A percentile compares a stretch with the other conserved stretches of the same genome.
Evolutionary conservation across 2,329 filamentous ascomycete species (phyloP).

Genomic region (Pseudogymnoascus verrucosus): DNA sequence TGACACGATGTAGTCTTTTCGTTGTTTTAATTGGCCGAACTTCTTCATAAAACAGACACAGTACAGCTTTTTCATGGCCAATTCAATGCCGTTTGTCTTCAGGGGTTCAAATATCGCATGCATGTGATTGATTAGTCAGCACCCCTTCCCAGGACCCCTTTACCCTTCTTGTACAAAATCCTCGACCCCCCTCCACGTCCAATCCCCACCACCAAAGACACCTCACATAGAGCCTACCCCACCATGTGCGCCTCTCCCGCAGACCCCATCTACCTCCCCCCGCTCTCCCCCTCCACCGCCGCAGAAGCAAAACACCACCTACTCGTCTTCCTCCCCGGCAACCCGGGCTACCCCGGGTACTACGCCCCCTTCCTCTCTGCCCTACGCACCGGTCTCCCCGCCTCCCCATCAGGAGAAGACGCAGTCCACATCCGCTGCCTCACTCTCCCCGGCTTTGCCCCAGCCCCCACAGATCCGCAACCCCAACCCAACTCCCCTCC

Average conservation of each 20-base stretch:
- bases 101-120: not conserved
- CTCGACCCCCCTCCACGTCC: not conserved
- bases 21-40: not conserved
- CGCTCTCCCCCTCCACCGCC: not conserved
- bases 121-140: constrained; percentile 1
- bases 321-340: constrained; percentile 68
- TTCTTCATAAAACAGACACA: not conserved
- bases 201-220: not conserved
- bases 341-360: constrained; percentile 68
- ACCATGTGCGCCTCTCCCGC: not conserved
- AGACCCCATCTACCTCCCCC: not conserved
- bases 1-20: not conserved
- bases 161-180: not conserved
- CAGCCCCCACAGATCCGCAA: constrained; percentile 18
- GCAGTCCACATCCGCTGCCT: not conserved
- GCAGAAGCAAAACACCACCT: constrained; percentile 32
- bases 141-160: not conserved
- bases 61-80: not conserved
- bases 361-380: constrained; percentile 59
- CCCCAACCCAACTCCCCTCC: constrained; percentile 17
- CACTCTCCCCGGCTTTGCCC: not conserved
- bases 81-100: not conserved
- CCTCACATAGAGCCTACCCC: not conserved
- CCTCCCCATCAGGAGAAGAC: constrained; percentile 25
- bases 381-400: constrained; percentile 46